Evolutionary conservation across 1,284 basidiomycete genomes (phyloP), one percentile per base, ranked within the genome.

Genomic region (Malassezia caprae): DNA sequence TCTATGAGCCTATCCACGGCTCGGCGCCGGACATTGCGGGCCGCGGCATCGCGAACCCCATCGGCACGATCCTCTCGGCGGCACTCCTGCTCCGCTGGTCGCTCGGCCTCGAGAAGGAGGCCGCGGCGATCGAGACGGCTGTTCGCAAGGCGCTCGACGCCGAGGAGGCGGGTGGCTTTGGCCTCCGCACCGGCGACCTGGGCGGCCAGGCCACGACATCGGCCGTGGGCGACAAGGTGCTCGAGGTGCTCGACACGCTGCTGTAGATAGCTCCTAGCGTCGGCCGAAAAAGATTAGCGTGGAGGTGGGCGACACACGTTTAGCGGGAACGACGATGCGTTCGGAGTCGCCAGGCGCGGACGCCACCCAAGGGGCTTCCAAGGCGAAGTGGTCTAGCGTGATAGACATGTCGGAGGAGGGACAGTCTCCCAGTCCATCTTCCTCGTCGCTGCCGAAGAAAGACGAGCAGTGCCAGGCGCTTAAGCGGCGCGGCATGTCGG

Each of bases 71-170:
- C 73, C 84, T 98, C 53, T 94, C 90, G 53, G 88, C 87, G 4
- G 91, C 91, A 3, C 84, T 98, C 84, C 84, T 96, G 57, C 81
- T 96, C 52, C 83, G 91, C 47, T 98, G 96, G 78, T 96, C 93
- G 37, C 83, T 96, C 32, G 88, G 88, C 23, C 80, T 90, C 55
- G 50, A 55, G 24, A 81, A 80, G 61, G 83, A 87, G 65, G 93
- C 93, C 1, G 80, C 81, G 46, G 83, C 86, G 24, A 85, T 99
- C 61, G 94, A 98, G 76, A 76, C 78, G 37, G 90, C 93, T 8
- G 91, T 98, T 11, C 79, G 85, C 58, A 89, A 85, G 75, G 88
- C 88, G 13, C 79, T 99, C 21, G 94, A 98, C 75, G 78, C 80
- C 8, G 76, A 80, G 53, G 80, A 81, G 13, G 63, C 77, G 6